These are phyloP conservation scores for Parsonsia alboflavescens DNA, from an alignment of 257 asterid species.

Conservation along the genomic window DNA sequence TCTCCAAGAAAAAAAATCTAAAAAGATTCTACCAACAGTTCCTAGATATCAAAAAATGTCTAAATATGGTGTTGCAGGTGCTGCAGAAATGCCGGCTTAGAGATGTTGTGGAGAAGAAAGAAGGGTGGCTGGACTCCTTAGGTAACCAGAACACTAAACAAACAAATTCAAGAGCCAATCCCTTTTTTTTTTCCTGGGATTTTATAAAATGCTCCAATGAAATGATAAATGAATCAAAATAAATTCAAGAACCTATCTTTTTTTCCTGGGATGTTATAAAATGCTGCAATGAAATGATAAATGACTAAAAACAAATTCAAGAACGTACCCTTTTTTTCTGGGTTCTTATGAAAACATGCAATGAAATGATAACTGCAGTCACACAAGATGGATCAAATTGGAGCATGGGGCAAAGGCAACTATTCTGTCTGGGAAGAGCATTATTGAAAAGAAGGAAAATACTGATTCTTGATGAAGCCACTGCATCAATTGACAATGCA, in stretches of 20 bases:
- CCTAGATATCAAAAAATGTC: background rate
- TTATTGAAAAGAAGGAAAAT: slow-evolving; percentile 30
- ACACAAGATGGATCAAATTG: slow-evolving; percentile 36
- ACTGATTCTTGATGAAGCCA: slow-evolving; percentile 37
- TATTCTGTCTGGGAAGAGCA: slow-evolving; percentile 35
- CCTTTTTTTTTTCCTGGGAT: background rate
- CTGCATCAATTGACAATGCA: slow-evolving; percentile 39
- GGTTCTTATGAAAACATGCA: slow-evolving; percentile 2
- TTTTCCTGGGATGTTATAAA: no score
- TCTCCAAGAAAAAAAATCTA: background rate
- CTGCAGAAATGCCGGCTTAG: slow-evolving; percentile 30
- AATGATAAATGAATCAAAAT: background rate
- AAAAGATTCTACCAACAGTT: background rate
- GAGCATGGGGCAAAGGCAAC: slow-evolving; percentile 44
- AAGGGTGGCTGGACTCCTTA: slow-evolving; percentile 25
- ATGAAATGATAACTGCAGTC: slow-evolving; percentile 10
- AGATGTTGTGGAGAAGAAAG: slow-evolving; percentile 28
- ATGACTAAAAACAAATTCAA: background rate
- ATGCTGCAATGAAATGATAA: background rate
- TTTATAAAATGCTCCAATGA: background rate
- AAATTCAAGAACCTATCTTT: no score
- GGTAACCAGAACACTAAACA: slow-evolving; percentile 12
- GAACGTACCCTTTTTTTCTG: no score
- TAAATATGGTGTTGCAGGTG: slow-evolving; percentile 13
- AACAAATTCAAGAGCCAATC: background rate